Conservation (phyloP, 495 filamentous ascomycete genomes). For the Sphaerosporella brunnea region DNA sequence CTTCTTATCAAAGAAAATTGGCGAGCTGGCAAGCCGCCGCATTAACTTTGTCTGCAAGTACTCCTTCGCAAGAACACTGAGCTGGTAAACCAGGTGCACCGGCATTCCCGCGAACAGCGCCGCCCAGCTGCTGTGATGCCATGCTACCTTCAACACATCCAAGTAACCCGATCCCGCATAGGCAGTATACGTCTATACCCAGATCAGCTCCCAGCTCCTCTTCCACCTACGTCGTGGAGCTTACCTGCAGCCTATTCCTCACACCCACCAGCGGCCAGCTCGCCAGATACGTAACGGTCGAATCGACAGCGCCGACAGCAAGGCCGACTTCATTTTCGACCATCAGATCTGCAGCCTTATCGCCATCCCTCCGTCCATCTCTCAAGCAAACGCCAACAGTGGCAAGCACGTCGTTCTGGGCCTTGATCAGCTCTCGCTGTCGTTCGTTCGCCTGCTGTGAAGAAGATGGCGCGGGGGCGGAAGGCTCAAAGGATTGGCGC, state of each 20-base stretch:
- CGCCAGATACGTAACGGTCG: conserved; percentile 20
- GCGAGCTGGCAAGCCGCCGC: conserved; percentile 14
- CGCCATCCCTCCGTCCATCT: conserved; percentile 17
- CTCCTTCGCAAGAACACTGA: conserved; percentile 15
- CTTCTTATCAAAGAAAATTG: conserved; percentile 17
- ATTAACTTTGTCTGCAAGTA: conserved; percentile 19
- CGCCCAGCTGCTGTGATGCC: conserved; percentile 15
- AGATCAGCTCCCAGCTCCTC: conserved; percentile 9
- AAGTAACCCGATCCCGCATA: conserved; percentile 14
- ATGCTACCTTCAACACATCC: conserved; percentile 18
- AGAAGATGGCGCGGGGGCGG: conserved; percentile 11
- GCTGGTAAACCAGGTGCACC: conserved; percentile 20
- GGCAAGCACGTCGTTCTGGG: conserved; percentile 26
- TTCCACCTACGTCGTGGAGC: too few relatives aligned
- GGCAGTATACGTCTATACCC: conserved; percentile 10
- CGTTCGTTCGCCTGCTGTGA: conserved; percentile 22
- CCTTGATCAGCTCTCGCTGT: conserved; percentile 20
- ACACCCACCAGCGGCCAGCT: conserved; percentile 23
- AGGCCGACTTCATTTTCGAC: conserved; percentile 25
- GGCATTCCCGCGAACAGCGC: conserved; percentile 23
- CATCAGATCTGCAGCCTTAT: conserved; percentile 16
- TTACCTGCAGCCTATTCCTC: conserved; percentile 22
- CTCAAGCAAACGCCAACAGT: conserved; percentile 24
- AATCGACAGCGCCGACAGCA: conserved; percentile 16
- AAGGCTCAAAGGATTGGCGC: conserved; percentile 24